Evolutionary conservation across 441 rosid genomes (phyloP), one percentile per base, ranked within the genome.

Genomic region (Flueggea neowawraea): DNA sequence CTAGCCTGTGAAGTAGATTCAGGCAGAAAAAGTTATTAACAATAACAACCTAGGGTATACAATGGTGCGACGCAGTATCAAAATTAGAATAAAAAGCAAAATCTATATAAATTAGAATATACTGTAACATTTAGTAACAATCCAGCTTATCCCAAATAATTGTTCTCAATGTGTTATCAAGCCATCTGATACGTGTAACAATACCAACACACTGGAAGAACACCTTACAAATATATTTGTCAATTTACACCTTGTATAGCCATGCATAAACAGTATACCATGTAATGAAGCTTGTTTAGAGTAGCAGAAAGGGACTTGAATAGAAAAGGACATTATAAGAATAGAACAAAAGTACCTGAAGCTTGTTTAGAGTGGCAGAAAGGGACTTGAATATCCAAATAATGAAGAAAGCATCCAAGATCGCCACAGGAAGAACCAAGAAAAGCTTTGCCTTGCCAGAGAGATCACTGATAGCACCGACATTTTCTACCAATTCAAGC

Each of bases 381-480:
- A 95, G 98, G 4, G 98, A 89, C 70, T 83, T 88, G 72, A 95
- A 95, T 77, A 91, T 89, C 99, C 99, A 95, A 45, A 95, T 75
- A 69, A 89, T 86, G 82, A 89, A 86, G 84, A 91, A 95, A 58
- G 99, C 95, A 84, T 95, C 99, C 81, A 95, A 74, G 64, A 91
- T 52, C 2, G 90, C 97, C 39, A 86, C 96, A 6, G 98, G 98
- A 56, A 95, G 95, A 69, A 78, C 88, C 67, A 91, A 70, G 76
- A 91, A 88, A 39, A 91, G 64, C 63, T 92, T 81, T 28, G 97
- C 97, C 63, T 91, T 89, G 69, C 99, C 99, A 0, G 98, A 91
- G 62, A 95, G 78, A 76, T 91, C 99, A 32, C 89, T 95, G 53
- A 95, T 84, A 32, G 97, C 84, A 63, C 99, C 98, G 1, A 78